These are phyloP conservation scores for Leccinum ponderosum DNA, from an alignment of 1,284 basidiomycete species.

Conservation along the genomic window DNA sequence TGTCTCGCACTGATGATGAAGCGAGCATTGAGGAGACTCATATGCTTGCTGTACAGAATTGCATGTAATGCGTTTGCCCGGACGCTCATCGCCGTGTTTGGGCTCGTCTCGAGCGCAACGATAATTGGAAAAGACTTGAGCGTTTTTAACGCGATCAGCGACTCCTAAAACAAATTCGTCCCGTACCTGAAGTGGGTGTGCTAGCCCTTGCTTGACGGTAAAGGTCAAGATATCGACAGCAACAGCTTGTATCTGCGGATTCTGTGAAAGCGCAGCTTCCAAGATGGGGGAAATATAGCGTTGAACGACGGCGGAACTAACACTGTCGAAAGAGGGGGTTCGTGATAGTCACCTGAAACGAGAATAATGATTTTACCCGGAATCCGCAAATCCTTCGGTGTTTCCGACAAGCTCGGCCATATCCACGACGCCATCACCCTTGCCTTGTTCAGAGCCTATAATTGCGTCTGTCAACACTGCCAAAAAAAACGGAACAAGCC, in stretches of 20 bases:
- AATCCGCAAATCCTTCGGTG: constrained; percentile 92
- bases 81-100: constrained; percentile 58
- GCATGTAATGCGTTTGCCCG: constrained; percentile 83
- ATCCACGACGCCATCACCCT: constrained; percentile 58
- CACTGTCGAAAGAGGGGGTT: constrained; percentile 46
- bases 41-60: constrained; percentile 86
- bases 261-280: constrained; percentile 74
- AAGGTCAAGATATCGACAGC: constrained; percentile 92
- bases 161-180: neutral
- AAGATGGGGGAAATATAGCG: constrained; percentile 86
- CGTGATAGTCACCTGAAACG: neutral
- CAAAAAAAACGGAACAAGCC: neutral
- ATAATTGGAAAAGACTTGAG: constrained; percentile 87
- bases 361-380: constrained; percentile 58
- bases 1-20: constrained; percentile 78
- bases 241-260: constrained; percentile 72
- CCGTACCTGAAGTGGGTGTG: constrained; percentile 86
- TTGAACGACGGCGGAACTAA: constrained; percentile 92
- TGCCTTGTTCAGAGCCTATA: constrained; percentile 40
- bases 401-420: constrained; percentile 95
- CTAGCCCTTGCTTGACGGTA: constrained; percentile 92
- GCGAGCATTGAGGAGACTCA: constrained; percentile 84
- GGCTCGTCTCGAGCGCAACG: constrained; percentile 89
- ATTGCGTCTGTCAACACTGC: constrained; percentile 1
- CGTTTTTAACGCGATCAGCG: neutral